Evolutionary conservation across 192 early-diverging fungal species (phyloP), one percentile per base, ranked within the genome.

Genomic region (Oehlia diaphana): DNA sequence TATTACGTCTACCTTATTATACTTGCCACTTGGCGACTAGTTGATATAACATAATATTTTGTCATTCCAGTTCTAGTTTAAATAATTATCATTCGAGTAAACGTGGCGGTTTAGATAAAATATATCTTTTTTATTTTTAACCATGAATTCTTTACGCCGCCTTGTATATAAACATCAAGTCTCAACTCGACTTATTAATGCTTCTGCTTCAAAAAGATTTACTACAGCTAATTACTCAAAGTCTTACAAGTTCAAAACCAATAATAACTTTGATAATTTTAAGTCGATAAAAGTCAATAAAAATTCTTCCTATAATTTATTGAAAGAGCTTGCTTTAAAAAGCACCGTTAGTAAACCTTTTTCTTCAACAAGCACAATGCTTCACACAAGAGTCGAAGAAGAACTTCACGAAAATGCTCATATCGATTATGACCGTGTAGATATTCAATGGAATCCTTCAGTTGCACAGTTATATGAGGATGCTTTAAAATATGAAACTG

Each of bases 381-480:
- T 3, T 21, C 75, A 77, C 12, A 77, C 75, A n/a, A 61, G 63
- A 47, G 14, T 77, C 3, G 75, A 77, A 77, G 82, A 86, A 70
- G 79, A 72, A 33, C 62, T 83, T 33, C 83, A 86, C 62, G 82
- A 83, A 33, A 83, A 86, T 72, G 83, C 81, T 12, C 82, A 83
- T 86, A 92, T 95, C 76, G 94, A 95, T 85, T 94, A 89, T 82
- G 88, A 88, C 85, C 93, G 91, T 84, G 89, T 90, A 86, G 87
- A 93, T 80, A 92, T 97, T 83, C 90, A 92, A 82, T 92, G 94
- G 79, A 96, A 98, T 81, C 86, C 92, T 61, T 91, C 92, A 9
- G 92, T 95, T 61, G 89, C 96, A 80, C 90, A 93, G 72, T 91
- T 99, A 35, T 99, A 99, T 88, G 96, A 98, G 86, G 93, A 96